A percentile compares a stretch with the other conserved stretches of the same genome.
Conservation (phyloP, 805 yeast genomes). For the Starmerella lactis-condensi region DNA sequence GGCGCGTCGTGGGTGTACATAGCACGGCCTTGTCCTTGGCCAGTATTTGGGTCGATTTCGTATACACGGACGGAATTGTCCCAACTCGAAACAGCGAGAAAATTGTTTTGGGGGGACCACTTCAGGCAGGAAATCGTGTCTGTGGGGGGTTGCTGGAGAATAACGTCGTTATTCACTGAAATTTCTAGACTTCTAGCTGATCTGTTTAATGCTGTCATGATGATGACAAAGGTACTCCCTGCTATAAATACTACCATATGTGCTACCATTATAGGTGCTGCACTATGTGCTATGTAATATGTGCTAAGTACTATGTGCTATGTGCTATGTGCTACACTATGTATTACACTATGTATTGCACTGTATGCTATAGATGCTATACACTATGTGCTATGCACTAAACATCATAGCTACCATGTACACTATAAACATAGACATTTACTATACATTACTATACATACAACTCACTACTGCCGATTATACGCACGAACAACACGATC, state of each 20-base stretch:
- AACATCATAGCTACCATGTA: too few species aligned
- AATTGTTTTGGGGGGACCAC: constrained; percentile 74
- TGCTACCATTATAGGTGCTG: too few species aligned
- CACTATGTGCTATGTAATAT: too few species aligned
- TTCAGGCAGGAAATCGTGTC: constrained; percentile 71
- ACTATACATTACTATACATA: neutral
- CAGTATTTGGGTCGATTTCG: constrained; percentile 50
- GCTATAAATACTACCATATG: too few species aligned
- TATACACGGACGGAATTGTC: constrained; percentile 86
- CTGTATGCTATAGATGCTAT: too few species aligned
- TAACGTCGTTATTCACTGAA: constrained; percentile 6
- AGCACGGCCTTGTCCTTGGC: constrained; percentile 74
- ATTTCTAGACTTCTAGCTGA: constrained; percentile 8
- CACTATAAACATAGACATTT: neutral
- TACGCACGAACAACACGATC: constrained; percentile 81
- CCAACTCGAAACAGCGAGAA: constrained; percentile 75
- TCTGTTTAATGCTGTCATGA: neutral
- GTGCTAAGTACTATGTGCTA: too few species aligned
- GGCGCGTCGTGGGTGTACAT: constrained; percentile 81
- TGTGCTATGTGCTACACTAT: too few species aligned
- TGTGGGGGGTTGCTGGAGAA: constrained; percentile 15
- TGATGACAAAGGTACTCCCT: constrained; percentile 1
- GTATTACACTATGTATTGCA: too few species aligned
- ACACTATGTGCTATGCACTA: too few species aligned
- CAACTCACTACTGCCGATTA: constrained; percentile 26